Percentiles rank a stretch among this genome's conserved stretches.
Conservation (phyloP, 192 early-diverging fungal species). For the Umbelopsis sp. region DNA sequence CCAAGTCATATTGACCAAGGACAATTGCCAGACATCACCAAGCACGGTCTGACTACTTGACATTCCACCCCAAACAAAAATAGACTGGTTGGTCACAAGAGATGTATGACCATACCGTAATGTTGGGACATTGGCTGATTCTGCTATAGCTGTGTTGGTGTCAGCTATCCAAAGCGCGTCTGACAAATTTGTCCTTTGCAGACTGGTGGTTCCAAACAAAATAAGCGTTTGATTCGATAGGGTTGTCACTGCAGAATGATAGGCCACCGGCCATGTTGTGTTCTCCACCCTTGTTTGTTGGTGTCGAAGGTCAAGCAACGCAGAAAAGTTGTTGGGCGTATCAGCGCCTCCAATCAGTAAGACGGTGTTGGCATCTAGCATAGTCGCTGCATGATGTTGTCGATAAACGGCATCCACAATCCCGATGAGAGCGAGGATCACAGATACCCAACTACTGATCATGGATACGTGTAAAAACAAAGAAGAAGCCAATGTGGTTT, state of each 20-base stretch:
- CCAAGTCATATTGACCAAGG: background rate
- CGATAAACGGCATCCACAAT: conserved; percentile 2
- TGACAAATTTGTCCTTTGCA: background rate
- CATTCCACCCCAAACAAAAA: background rate
- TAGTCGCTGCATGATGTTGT: conserved; percentile 1
- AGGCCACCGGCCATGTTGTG: conserved; percentile 1
- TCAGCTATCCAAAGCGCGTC: background rate
- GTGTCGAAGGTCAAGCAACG: conserved; percentile 8
- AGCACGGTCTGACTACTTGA: background rate
- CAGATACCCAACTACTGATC: background rate
- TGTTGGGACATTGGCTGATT: background rate
- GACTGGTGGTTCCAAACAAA: background rate
- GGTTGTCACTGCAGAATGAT: background rate
- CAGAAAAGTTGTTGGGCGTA: conserved; percentile 9
- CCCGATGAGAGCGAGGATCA: background rate
- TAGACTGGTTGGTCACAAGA: background rate
- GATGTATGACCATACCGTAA: conserved; percentile 12
- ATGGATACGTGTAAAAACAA: conserved; percentile 4
- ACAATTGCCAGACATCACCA: conserved; percentile 7
- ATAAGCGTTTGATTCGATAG: background rate
- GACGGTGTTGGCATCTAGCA: background rate
- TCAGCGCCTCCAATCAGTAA: conserved; percentile 12
- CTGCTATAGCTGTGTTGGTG: background rate
- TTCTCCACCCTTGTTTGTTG: background rate
- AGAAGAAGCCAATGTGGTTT: background rate